A percentile compares a stretch with the other conserved stretches of the same genome.
Evolutionary conservation across 495 filamentous ascomycete genomes (phyloP).

Genomic region (Thozetella sp.): DNA sequence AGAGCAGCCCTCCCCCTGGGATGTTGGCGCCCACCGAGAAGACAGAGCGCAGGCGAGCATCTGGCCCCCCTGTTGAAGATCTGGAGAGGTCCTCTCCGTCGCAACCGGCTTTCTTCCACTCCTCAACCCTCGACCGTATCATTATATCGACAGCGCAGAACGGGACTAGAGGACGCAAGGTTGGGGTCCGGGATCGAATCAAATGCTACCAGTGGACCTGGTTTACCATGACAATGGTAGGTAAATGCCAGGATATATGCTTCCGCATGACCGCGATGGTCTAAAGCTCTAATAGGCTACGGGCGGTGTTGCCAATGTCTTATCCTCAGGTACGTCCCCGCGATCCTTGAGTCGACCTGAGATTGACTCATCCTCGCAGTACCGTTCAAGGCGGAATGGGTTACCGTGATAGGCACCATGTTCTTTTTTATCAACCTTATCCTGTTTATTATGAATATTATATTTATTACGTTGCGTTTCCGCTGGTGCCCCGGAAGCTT

Average conservation of each 20-base stretch:
- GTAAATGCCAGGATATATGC: slow-evolving; percentile 3
- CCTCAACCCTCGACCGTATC: slow-evolving; percentile 29
- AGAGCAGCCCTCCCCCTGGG: background rate
- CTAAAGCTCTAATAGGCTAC: slow-evolving; percentile 54
- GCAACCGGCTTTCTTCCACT: background rate
- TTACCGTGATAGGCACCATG: slow-evolving; percentile 70
- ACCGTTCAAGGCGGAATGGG: slow-evolving; percentile 68
- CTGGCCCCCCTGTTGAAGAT: background rate
- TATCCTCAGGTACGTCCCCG: slow-evolving; percentile 63
- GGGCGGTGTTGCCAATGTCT: slow-evolving; percentile 79
- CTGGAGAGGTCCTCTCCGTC: background rate
- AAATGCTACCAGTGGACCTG: slow-evolving; percentile 63
- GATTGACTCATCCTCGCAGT: slow-evolving; percentile 41
- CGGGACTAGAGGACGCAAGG: slow-evolving; percentile 16
- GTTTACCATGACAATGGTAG: slow-evolving; percentile 74
- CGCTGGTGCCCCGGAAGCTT: slow-evolving; percentile 72
- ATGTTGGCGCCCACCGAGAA: background rate
- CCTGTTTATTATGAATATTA: slow-evolving; percentile 70
- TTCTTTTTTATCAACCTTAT: slow-evolving; percentile 78
- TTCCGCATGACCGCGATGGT: too few relatives aligned
- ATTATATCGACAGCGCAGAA: slow-evolving; percentile 23
- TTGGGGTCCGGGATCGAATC: slow-evolving; percentile 46
- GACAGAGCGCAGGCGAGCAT: background rate
- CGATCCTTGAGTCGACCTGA: background rate
- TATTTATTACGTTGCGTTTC: slow-evolving; percentile 70